Percentiles rank a stretch among this genome's conserved stretches.
phyloP scores from a whole-genome alignment of 768 basidiomycete species.

The Coprinopsis sp. region DNA sequence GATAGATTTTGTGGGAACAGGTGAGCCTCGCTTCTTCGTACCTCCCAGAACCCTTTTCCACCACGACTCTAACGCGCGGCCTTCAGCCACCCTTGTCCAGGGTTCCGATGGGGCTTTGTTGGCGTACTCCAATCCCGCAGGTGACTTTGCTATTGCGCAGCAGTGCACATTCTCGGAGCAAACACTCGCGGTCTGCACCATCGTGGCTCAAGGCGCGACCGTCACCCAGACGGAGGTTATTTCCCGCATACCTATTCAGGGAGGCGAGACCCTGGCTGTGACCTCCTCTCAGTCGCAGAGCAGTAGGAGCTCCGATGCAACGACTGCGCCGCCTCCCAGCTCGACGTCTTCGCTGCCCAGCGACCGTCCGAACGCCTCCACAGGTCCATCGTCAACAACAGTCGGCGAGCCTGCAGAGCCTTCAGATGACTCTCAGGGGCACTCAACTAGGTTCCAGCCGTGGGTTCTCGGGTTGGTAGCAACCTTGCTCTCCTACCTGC shows the following conservation, averaged over 20 bases:
- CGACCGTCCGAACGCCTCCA: too few relatives aligned
- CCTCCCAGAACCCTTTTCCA: too few relatives aligned
- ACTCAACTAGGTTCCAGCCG: too few relatives aligned
- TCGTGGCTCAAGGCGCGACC: constrained; percentile 21
- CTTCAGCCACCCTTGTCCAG: constrained; percentile 40
- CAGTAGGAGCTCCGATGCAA: background rate
- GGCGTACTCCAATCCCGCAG: constrained; percentile 28
- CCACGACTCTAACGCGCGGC: background rate
- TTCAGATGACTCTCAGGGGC: too few relatives aligned
- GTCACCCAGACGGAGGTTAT: constrained; percentile 22
- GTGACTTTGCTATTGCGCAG: constrained; percentile 21
- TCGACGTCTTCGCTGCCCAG: too few relatives aligned
- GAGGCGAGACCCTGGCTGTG: background rate
- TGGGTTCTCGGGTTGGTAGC: too few relatives aligned
- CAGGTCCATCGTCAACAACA: too few relatives aligned
- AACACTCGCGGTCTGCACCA: constrained; percentile 23
- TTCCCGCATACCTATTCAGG: background rate
- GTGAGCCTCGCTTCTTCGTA: too few relatives aligned
- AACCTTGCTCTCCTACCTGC: too few relatives aligned
- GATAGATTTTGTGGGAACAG: constrained; percentile 34
- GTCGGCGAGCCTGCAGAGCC: too few relatives aligned
- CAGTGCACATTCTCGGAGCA: constrained; percentile 20
- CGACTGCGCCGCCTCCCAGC: background rate
- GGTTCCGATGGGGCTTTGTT: constrained; percentile 35
- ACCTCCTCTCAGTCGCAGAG: background rate